Evolutionary conservation across 108 stramenopile genomes (phyloP), one percentile per base, ranked within the genome.

Genomic region (Cyclotella choctawhatcheeana): DNA sequence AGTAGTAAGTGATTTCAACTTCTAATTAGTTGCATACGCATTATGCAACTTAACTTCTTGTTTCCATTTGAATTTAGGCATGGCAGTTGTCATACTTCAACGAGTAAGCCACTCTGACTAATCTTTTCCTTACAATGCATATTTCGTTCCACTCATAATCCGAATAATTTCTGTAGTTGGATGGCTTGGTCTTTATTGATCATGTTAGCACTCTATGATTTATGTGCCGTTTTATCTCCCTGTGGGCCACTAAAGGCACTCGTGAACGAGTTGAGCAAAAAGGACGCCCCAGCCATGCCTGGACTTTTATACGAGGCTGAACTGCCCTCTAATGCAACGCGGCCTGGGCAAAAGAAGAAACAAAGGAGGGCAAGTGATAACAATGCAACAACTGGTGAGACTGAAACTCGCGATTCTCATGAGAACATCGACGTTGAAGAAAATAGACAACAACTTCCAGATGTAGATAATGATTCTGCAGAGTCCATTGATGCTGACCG

Each of bases 241-340:
- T 97, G 96, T 81, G 98, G 98, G 7, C 98, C 98, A 7, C 82
- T 99, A 31, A 90, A 88, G 62, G 88, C 87, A 2, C 76, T 99
- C 17, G 93, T 98, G 6, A 79, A 92, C 25, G 58, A 97, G 43
- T 92, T 97, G 89, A 86, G 88, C 27, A 74, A 88, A 64, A 78
- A 89, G 33, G 91, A 94, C 69, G 92, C 93, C 10, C 97, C 94
- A 20, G 59, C 77, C 0, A 90, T 99, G 78, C 97, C 98, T n/a
- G 97, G 98, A 12, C 62, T 99, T 52, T 82, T 99, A 56, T 99
- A 98, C 82, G 98, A 99, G 75, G 97, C 97, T 29, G 30, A 81
- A 25, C 67, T 93, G 26, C 87, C 93, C 0, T 62, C 56, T 12
- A 84, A 75, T 44, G 85, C 82, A 10, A 69, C 69, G 32, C 70